Percentiles rank a stretch among this genome's conserved stretches.
Conservation (phyloP, 495 filamentous ascomycete species). For the Hypomontagnella submonticulosa region DNA sequence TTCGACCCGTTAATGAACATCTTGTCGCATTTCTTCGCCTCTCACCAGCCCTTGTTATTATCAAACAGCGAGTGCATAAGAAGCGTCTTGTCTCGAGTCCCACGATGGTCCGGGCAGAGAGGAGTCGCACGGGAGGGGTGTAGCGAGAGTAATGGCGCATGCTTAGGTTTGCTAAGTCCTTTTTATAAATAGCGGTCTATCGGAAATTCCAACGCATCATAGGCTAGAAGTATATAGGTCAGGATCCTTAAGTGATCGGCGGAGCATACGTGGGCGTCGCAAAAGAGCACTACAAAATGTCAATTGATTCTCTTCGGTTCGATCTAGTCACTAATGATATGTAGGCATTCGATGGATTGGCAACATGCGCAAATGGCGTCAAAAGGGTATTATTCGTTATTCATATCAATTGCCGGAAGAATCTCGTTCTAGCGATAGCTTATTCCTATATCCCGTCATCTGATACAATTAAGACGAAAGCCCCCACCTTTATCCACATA, state of each 20-base stretch:
- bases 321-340: constrained; percentile 2
- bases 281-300: not conserved
- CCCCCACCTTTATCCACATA: not conserved
- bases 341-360: not conserved
- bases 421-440: constrained; percentile 14
- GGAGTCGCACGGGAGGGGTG: constrained; percentile 32
- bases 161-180: constrained; percentile 6
- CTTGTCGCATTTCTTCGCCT: constrained; percentile 29
- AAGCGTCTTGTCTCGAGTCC: constrained; percentile 29
- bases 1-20: constrained; percentile 16
- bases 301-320: constrained; percentile 10
- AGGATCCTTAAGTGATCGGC: constrained; percentile 1
- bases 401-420: constrained; percentile 17
- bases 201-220: constrained; percentile 27
- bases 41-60: constrained; percentile 18
- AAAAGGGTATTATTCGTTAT: not conserved
- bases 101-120: constrained; percentile 27
- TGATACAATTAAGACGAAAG: constrained; percentile 11
- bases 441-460: constrained; percentile 26
- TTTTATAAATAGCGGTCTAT: constrained; percentile 19
- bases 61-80: constrained; percentile 38
- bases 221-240: constrained; percentile 18
- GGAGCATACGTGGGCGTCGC: not conserved
- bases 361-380: constrained; percentile 33
- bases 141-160: constrained; percentile 35